phyloP scores from a whole-genome alignment of 805 yeast species.

The Clavispora santaluciae region DNA sequence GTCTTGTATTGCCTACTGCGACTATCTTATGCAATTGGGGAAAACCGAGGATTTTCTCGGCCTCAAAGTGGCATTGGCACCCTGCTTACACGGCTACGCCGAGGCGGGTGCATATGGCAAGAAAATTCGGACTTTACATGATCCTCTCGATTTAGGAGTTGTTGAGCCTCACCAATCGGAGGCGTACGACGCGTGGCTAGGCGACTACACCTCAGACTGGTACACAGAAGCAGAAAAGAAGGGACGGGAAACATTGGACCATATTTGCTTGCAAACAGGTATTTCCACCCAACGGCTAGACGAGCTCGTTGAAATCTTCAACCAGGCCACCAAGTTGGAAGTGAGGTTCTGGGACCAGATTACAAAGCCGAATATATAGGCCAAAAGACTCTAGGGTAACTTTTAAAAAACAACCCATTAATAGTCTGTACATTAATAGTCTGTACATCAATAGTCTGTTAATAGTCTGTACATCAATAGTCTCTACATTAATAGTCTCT shows the following conservation, averaged over 20 bases:
- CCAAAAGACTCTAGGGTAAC: too few relatives aligned
- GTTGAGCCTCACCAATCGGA: conserved; percentile 19
- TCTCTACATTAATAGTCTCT: too few relatives aligned
- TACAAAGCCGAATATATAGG: background rate
- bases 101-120: conserved; percentile 44
- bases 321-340: conserved; percentile 56
- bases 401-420: too few relatives aligned
- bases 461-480: too few relatives aligned
- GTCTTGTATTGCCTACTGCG: conserved; percentile 58
- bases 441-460: too few relatives aligned
- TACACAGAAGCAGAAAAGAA: conserved; percentile 47
- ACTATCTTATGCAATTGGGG: conserved; percentile 54
- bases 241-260: conserved; percentile 49
- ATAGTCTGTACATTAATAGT: too few relatives aligned
- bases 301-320: conserved; percentile 53
- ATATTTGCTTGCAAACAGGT: conserved; percentile 23
- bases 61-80: conserved; percentile 63
- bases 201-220: conserved; percentile 56
- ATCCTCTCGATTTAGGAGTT: conserved; percentile 19
- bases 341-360: conserved; percentile 64
- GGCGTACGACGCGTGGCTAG: conserved; percentile 51
- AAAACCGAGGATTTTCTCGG: conserved; percentile 55
- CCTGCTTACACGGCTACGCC: conserved; percentile 71
- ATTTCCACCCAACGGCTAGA: conserved; percentile 43
- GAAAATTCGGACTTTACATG: conserved; percentile 11